Percentiles rank a stretch among this genome's conserved stretches.
These are phyloP conservation scores for Torulaspora pretoriensis DNA, from an alignment of 1,139 yeast genomes.

Conservation along the genomic window DNA sequence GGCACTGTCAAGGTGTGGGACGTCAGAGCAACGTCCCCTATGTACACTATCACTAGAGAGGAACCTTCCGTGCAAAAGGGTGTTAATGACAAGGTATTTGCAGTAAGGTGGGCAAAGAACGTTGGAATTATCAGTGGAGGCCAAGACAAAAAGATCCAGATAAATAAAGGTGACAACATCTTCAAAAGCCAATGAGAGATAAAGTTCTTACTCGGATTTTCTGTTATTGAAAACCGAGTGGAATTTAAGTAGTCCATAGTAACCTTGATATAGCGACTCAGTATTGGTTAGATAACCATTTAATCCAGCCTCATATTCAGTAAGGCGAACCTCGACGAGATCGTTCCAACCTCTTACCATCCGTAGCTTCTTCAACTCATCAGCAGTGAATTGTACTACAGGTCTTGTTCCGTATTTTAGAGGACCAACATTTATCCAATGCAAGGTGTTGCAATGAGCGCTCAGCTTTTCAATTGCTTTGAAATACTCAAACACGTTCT, in stretches of 20 bases:
- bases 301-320: conserved; percentile 28
- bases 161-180: conserved; percentile 53
- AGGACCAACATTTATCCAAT: conserved; percentile 86
- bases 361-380: conserved; percentile 56
- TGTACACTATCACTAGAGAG: conserved; percentile 79
- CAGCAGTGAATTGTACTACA: conserved; percentile 62
- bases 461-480: conserved; percentile 54
- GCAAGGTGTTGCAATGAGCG: conserved; percentile 43
- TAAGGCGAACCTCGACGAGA: conserved; percentile 35
- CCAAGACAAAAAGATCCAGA: conserved; percentile 86
- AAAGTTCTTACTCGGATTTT: not conserved
- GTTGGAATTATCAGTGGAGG: conserved; percentile 89
- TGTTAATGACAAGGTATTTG: conserved; percentile 63
- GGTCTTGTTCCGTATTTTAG: conserved; percentile 87
- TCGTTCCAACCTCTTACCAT: conserved; percentile 62
- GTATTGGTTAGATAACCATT: conserved; percentile 61
- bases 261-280: conserved; percentile 71
- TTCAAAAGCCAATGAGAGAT: conserved; percentile 1
- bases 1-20: conserved; percentile 97
- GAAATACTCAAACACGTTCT: conserved; percentile 67
- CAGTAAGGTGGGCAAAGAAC: conserved; percentile 80
- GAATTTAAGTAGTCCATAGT: conserved; percentile 57
- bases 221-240: conserved; percentile 22
- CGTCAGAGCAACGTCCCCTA: conserved; percentile 77
- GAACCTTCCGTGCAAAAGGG: conserved; percentile 40